Base-by-base conservation (phyloP, 305 asterid species). In the Stenogyne calaminthoides region DNA sequence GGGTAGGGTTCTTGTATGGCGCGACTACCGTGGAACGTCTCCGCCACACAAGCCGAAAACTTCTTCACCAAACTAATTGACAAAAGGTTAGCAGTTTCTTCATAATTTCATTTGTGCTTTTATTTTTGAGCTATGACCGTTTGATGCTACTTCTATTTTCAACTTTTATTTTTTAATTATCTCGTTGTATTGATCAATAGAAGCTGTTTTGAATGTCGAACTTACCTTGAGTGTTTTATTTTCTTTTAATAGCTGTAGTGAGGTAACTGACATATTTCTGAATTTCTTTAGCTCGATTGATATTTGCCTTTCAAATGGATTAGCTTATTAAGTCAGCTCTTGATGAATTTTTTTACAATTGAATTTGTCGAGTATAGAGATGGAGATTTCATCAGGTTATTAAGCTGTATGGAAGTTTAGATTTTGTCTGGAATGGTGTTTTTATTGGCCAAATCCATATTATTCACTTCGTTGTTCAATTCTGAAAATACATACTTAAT, bases 1-100 rank as follows among this genome's bases (percentile, higher is more conserved):
- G 77, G 97, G 97, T 63, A 86, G 93, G 15, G 88, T 87, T 69
- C 86, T 92, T 76, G 92, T 92, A 64, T 88, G 98, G 96, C 91
- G 96, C 59, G 98, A 92, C 82, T 90, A 88, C 84, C 98, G 96
- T 27, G 96, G 96, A 2, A 90, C 36, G 94, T 92, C 79, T 70
- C 96, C 70, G 77, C 96, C 77, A 69, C 79, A 12, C 90, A 90
- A 75, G 98, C 95, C 66, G 98, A 92, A 67, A 87, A 87, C 49
- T 88, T 88, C 87, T 92, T 92, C 90, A 56, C 88, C 67, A 92
- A 90, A 78, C 91, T 88, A 65, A 83, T 90, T 34, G 96, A 92
- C 67, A 90, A 84, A 73, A 92, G 95, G 98, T 82, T 34, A 3
- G 32, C 14, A 2, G 27, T 70, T 72, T 67, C 62, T 71, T 46